Conservation (phyloP, 345 rosid genomes). For the Lepidium africanum region DNA sequence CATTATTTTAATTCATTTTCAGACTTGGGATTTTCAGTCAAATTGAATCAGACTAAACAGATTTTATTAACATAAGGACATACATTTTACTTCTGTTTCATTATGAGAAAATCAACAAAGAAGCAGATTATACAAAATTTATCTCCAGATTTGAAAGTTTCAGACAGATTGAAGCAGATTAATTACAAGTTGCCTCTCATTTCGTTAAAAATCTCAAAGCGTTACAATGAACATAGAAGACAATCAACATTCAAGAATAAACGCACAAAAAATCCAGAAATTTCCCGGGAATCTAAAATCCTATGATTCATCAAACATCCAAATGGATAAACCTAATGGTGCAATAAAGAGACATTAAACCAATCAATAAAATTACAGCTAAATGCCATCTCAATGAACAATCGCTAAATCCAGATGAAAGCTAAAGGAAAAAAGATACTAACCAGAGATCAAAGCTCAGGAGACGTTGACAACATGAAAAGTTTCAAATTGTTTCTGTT, state of each 20-base stretch:
- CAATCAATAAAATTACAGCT: not conserved
- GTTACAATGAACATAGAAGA: not conserved
- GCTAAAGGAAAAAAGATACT: not conserved
- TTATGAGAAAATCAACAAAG: too few species aligned
- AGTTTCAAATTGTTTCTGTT: not conserved
- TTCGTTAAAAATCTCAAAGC: too few species aligned
- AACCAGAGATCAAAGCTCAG: not conserved
- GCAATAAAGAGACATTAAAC: not conserved
- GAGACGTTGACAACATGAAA: not conserved
- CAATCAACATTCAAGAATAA: not conserved
- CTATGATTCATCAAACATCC: not conserved
- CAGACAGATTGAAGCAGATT: not conserved
- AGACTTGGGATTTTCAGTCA: not conserved
- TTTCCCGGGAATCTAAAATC: not conserved
- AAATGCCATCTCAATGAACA: not conserved
- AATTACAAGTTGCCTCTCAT: too few species aligned
- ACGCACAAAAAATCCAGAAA: not conserved
- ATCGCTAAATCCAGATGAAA: not conserved
- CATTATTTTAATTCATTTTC: not conserved
- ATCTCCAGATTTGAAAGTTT: not conserved
- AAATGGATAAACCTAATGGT: not conserved
- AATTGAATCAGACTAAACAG: not conserved
- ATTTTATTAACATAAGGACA: not conserved
- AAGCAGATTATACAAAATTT: too few species aligned
- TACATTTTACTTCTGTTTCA: not conserved